These are phyloP conservation scores for Mucuna pruriens DNA, from an alignment of 306 rosid species.

Conservation along the genomic window DNA sequence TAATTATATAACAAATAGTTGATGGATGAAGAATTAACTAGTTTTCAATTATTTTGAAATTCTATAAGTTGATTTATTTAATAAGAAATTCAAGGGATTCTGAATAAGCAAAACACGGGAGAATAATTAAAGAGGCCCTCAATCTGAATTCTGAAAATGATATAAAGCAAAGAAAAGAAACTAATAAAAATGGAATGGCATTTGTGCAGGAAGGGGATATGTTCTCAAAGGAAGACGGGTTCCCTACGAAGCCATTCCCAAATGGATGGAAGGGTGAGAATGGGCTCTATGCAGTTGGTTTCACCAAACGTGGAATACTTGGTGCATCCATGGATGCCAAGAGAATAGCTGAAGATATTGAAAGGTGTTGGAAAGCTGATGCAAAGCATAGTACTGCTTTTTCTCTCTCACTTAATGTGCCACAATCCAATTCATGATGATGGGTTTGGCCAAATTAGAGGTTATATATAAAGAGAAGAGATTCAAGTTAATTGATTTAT, in stretches of 20 bases:
- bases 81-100: background rate
- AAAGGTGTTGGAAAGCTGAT: slow-evolving; percentile 60
- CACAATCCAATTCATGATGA: slow-evolving; percentile 36
- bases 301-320: slow-evolving; percentile 85
- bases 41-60: background rate
- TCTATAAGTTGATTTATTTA: background rate
- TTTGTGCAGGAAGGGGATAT: slow-evolving; percentile 72
- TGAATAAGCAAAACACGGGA: background rate
- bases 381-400: slow-evolving; percentile 53
- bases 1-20: background rate
- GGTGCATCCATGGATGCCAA: slow-evolving; percentile 91
- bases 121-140: background rate
- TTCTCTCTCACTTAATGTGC: slow-evolving; percentile 43
- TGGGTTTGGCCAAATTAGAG: slow-evolving; percentile 16
- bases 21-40: background rate
- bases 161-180: background rate
- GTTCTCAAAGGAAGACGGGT: slow-evolving; percentile 86
- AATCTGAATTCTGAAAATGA: slow-evolving; percentile 27
- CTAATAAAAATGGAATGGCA: slow-evolving; percentile 1
- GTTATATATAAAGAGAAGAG: slow-evolving; percentile 17
- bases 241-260: slow-evolving; percentile 78
- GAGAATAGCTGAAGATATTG: slow-evolving; percentile 80
- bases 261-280: slow-evolving; percentile 94
- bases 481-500: background rate
- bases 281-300: slow-evolving; percentile 94